Percentiles rank a stretch among this genome's conserved stretches.
These are phyloP conservation scores for Saccharomycopsis guyanensis DNA, from an alignment of 805 yeast species.

Conservation along the genomic window DNA sequence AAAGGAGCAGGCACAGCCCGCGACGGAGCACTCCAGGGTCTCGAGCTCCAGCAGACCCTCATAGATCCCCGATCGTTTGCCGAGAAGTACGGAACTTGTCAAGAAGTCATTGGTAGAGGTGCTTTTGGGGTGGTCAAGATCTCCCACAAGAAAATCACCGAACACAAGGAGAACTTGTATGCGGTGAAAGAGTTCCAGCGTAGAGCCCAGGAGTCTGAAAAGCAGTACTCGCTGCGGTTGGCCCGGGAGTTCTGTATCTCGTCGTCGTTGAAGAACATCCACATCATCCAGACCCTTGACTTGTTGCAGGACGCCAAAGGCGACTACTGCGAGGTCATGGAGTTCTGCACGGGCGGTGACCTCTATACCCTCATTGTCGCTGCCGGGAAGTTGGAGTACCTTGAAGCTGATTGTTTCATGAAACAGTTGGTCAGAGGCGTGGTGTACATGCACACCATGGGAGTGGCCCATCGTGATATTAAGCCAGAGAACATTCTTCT, in stretches of 20 bases:
- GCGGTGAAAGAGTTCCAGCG: slow-evolving; percentile 86
- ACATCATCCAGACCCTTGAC: slow-evolving; percentile 72
- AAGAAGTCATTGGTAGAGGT: slow-evolving; percentile 90
- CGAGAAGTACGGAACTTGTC: slow-evolving; percentile 90
- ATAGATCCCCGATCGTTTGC: slow-evolving; percentile 52
- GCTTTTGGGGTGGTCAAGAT: slow-evolving; percentile 91
- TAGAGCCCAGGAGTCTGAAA: slow-evolving; percentile 51
- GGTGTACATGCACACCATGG: slow-evolving; percentile 82
- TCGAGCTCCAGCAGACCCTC: slow-evolving; percentile 14
- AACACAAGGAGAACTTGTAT: slow-evolving; percentile 43
- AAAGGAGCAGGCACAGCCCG: background rate
- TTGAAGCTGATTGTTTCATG: slow-evolving; percentile 86
- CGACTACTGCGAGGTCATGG: slow-evolving; percentile 81
- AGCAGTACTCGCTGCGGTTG: slow-evolving; percentile 61
- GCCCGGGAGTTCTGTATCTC: slow-evolving; percentile 81
- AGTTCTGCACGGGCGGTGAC: slow-evolving; percentile 78
- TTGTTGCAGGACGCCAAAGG: slow-evolving; percentile 74
- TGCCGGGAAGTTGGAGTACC: slow-evolving; percentile 68
- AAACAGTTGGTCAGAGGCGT: slow-evolving; percentile 81
- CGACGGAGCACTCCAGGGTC: background rate
- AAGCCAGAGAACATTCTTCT: slow-evolving; percentile 80
- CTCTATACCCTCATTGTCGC: slow-evolving; percentile 66
- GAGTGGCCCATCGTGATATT: slow-evolving; percentile 83
- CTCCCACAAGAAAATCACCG: slow-evolving; percentile 56
- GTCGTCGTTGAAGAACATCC: slow-evolving; percentile 66